Evolutionary conservation across 1,284 basidiomycete species (phyloP), one percentile per base, ranked within the genome.

Genomic region (Schizophyllum commune): DNA sequence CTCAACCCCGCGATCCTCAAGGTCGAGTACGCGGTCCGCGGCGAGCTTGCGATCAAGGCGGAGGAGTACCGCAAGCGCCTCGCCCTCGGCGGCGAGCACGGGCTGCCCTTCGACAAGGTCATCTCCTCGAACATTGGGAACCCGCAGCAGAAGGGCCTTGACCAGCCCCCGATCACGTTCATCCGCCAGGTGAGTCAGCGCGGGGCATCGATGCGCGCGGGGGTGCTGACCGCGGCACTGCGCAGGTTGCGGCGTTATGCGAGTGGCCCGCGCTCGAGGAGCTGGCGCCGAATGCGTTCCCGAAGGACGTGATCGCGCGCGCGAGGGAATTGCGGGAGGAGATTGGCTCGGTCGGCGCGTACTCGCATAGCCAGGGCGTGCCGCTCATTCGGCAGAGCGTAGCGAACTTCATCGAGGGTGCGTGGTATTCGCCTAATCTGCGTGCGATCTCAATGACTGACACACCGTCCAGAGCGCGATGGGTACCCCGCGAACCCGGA

Each of bases 81-180:
- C 68, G 82, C 85, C 69, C 74, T 80, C 51, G 53, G 27, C 27
- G 73, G 75, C 7, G 73, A 79, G 63, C 77, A 85, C 62, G 77
- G 78, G 21, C 82, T 98, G 19, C 93, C 94, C 21, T 99, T 98
- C 73, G 83, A 88, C 71, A 86, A 87, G 68, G 83, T 99, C 73
- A 94, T 98, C 72, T 92, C 88, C 22, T 94, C 94, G 66, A 99
- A 99, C 77, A 99, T 99, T 63, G 96, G 96, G 8, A 99, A 99
- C 73, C 96, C 96, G 0, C 96, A 99, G 76, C 96, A 98, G 75
- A 89, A 89, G 71, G 94, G 92, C 0, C 81, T 99, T 55, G 89
- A 98, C 73, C 97, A 99, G 74, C 85, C 88, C 21, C 94, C 96
- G 1, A 85, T 99, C 64, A 98, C 96, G 7, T 99, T 94, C 75